These are phyloP conservation scores for Penicillium paxilli DNA, from an alignment of 495 filamentous ascomycete species.

Conservation along the genomic window DNA sequence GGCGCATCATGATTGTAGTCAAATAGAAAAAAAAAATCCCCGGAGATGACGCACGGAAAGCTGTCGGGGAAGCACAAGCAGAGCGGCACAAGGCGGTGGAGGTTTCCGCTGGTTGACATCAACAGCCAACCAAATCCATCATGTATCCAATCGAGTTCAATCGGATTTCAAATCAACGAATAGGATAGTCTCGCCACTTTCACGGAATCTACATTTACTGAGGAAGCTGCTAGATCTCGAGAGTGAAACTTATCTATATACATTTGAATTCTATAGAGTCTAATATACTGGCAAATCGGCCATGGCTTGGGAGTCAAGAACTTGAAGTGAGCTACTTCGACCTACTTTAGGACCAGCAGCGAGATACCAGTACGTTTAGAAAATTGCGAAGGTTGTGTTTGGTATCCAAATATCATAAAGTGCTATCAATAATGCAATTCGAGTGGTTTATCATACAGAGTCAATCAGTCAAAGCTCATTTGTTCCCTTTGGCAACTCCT, in stretches of 20 bases:
- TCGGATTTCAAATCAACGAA: neutral
- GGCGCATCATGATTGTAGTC: conserved; percentile 34
- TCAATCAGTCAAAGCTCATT: conserved; percentile 13
- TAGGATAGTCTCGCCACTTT: neutral
- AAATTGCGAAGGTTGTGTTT: neutral
- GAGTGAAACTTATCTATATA: too few species aligned
- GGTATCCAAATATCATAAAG: neutral
- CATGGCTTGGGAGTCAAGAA: too few species aligned
- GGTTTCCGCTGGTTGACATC: neutral
- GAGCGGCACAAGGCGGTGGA: neutral
- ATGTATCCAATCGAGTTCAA: neutral
- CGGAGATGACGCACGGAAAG: neutral
- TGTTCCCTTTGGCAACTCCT: conserved; percentile 52
- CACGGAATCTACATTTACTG: neutral
- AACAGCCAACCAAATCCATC: neutral
- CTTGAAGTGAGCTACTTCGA: too few species aligned
- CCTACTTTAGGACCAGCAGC: too few species aligned
- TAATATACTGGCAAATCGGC: too few species aligned
- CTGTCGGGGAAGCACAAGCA: neutral
- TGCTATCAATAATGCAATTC: neutral
- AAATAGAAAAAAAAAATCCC: conserved; percentile 12
- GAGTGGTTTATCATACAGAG: neutral
- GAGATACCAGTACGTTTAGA: too few species aligned
- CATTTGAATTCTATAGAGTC: too few species aligned
- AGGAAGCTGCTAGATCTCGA: too few species aligned